Conservation (phyloP, 495 filamentous ascomycete species). For the Cudoniella acicularis region DNA sequence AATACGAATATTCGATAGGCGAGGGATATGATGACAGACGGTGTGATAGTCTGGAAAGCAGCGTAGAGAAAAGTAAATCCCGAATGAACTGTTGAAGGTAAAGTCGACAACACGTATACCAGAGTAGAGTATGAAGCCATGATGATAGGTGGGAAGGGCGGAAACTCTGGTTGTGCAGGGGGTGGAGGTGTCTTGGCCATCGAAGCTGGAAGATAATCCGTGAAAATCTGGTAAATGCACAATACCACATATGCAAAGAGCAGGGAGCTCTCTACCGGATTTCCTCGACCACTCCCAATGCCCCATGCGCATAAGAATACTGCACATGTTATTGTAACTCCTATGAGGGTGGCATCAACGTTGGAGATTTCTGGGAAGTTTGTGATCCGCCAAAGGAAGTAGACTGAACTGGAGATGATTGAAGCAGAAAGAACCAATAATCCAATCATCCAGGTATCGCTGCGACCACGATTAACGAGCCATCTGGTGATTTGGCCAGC, state of each 20-base stretch:
- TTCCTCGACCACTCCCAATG: conserved; percentile 90
- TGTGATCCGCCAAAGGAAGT: conserved; percentile 94
- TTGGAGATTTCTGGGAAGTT: conserved; percentile 91
- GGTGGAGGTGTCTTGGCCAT: conserved; percentile 46
- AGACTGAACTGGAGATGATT: conserved; percentile 87
- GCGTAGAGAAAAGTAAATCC: conserved; percentile 83
- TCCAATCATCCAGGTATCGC: conserved; percentile 96
- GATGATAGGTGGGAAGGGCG: conserved; percentile 90
- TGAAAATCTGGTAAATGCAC: conserved; percentile 98
- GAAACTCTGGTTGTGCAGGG: conserved; percentile 71
- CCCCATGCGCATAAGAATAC: conserved; percentile 91
- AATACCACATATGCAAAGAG: conserved; percentile 96
- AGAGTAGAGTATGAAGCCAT: conserved; percentile 98
- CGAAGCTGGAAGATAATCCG: conserved; percentile 79
- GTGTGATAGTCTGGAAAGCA: conserved; percentile 88
- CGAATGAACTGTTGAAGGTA: conserved; percentile 80
- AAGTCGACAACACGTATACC: conserved; percentile 72
- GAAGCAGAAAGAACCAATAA: conserved; percentile 84
- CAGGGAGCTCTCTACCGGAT: conserved; percentile 91
- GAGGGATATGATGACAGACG: conserved; percentile 89
- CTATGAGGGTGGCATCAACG: conserved; percentile 90
- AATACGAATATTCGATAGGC: conserved; percentile 90
- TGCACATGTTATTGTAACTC: conserved; percentile 83
- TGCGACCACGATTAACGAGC: conserved; percentile 85
- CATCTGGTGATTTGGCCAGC: conserved; percentile 92